These are phyloP conservation scores for Paragyromitra xinjiangensis DNA, from an alignment of 495 filamentous ascomycete species.

Conservation along the genomic window DNA sequence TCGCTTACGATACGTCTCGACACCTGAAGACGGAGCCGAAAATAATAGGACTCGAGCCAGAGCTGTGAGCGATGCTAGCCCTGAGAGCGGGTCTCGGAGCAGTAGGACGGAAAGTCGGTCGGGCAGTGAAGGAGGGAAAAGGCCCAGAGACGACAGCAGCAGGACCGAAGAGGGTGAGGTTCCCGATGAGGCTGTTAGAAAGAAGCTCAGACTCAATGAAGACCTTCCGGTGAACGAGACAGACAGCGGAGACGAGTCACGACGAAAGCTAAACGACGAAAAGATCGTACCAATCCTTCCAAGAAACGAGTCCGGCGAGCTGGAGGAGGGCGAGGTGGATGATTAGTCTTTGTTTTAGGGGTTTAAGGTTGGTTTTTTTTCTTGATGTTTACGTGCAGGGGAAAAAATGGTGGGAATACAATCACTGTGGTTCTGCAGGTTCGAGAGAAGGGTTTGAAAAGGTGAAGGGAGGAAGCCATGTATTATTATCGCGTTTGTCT, in stretches of 20 bases:
- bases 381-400: constrained; percentile 18
- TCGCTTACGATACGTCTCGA: constrained; percentile 52
- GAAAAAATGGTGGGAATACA: constrained; percentile 19
- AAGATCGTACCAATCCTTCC: constrained; percentile 24
- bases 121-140: constrained; percentile 54
- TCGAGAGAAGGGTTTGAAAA: constrained; percentile 13
- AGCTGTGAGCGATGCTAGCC: constrained; percentile 52
- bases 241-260: constrained; percentile 56
- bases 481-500: constrained; percentile 38
- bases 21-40: constrained; percentile 55
- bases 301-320: constrained; percentile 50
- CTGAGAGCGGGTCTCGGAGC: constrained; percentile 58
- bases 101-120: constrained; percentile 53
- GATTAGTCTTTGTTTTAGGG: constrained; percentile 41
- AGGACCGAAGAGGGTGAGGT: constrained; percentile 59
- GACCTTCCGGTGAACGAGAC: constrained; percentile 50
- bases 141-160: constrained; percentile 55
- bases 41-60: constrained; percentile 60
- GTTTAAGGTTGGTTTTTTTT: constrained; percentile 44
- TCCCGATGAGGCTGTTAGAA: constrained; percentile 59
- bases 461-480: constrained; percentile 14
- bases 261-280: constrained; percentile 56
- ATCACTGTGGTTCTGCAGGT: constrained; percentile 30
- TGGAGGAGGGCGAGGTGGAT: constrained; percentile 56
- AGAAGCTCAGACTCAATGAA: constrained; percentile 59